These are phyloP conservation scores for Aspergillus sp. DNA, from an alignment of 2,329 filamentous ascomycete species.

Conservation along the genomic window DNA sequence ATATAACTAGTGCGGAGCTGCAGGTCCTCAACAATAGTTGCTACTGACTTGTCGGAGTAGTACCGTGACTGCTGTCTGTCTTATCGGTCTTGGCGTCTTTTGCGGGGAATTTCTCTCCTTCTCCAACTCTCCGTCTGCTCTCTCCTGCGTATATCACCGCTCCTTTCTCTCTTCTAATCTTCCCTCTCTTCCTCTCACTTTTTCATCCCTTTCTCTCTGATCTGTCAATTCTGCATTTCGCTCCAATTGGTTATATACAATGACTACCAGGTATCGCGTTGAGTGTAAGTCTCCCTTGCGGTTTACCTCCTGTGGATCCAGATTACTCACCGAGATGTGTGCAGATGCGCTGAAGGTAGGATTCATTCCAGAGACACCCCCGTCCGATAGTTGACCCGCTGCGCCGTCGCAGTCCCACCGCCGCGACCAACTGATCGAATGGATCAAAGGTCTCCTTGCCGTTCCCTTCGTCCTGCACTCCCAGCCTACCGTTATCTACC, in stretches of 20 bases:
- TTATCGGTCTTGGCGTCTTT: background rate
- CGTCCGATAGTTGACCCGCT: background rate
- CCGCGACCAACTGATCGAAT: constrained; percentile 88
- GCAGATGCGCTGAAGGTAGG: constrained; percentile 64
- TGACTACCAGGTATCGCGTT: constrained; percentile 57
- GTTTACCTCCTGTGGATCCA: background rate
- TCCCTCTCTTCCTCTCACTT: background rate
- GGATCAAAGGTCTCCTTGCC: constrained; percentile 92
- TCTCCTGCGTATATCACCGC: background rate
- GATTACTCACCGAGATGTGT: constrained; percentile 14
- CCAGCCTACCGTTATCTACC: constrained; percentile 84
- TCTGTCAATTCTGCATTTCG: constrained; percentile 17
- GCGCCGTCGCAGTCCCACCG: constrained; percentile 67
- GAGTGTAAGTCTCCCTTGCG: constrained; percentile 60
- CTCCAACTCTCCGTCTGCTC: background rate
- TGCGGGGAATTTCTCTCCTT: background rate
- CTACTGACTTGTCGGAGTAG: too few species aligned
- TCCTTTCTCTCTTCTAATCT: background rate
- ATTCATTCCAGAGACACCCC: background rate
- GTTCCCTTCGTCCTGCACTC: constrained; percentile 97
- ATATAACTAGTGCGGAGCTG: too few species aligned
- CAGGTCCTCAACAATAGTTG: background rate
- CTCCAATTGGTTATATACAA: constrained; percentile 18
- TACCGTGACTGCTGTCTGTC: background rate
- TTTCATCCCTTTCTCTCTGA: background rate